Conservation (phyloP, 495 filamentous ascomycete genomes). For the Glarea lozoyensis region DNA sequence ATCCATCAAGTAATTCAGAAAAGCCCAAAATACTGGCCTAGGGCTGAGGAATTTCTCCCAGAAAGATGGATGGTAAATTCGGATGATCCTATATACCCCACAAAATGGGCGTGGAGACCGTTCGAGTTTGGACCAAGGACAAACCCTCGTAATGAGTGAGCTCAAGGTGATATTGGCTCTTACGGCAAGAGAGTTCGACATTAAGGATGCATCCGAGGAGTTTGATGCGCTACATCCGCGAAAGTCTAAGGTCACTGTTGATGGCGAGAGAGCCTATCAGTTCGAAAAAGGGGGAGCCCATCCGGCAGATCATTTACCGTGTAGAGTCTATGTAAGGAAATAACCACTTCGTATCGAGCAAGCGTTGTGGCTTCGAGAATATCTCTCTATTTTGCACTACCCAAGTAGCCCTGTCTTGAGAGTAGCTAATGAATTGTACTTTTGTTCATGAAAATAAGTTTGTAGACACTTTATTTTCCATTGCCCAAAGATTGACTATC, state of each 20-base stretch:
- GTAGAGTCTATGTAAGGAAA: too few species aligned
- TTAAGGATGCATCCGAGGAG: conserved; percentile 36
- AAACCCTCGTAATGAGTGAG: conserved; percentile 42
- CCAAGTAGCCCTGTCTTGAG: too few species aligned
- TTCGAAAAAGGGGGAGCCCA: neutral
- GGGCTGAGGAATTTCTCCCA: conserved; percentile 33
- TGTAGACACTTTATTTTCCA: too few species aligned
- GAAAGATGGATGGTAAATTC: conserved; percentile 30
- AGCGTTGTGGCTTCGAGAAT: too few species aligned
- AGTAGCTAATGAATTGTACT: too few species aligned
- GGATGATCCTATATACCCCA: conserved; percentile 24
- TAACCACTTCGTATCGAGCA: too few species aligned
- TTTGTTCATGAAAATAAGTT: too few species aligned
- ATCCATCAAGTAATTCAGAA: conserved; percentile 23
- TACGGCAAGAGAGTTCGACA: conserved; percentile 36
- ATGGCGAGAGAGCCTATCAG: neutral
- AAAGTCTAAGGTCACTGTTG: neutral
- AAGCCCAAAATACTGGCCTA: conserved; percentile 27
- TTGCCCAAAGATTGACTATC: too few species aligned
- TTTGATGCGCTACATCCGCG: conserved; percentile 19
- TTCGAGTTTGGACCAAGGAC: conserved; percentile 45
- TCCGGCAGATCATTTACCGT: neutral
- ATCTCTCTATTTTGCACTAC: too few species aligned
- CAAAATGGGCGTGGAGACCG: conserved; percentile 38
- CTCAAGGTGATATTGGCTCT: conserved; percentile 35